Percentiles rank a stretch among this genome's conserved stretches.
phyloP scores from a whole-genome alignment of 768 basidiomycete genomes.

The Tulasnella sp. region DNA sequence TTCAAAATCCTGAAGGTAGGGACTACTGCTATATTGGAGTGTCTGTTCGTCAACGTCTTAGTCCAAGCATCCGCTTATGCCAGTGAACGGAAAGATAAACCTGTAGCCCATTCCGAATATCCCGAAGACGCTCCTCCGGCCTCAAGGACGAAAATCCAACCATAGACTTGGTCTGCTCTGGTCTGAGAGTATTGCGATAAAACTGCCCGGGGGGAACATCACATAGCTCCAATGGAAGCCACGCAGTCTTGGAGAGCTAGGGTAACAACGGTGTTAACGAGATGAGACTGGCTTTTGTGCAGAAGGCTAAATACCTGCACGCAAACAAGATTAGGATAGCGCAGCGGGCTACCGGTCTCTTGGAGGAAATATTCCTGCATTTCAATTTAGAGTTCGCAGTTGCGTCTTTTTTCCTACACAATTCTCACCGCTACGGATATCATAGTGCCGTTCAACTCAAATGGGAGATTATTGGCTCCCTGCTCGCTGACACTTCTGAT shows the following conservation, averaged over 20 bases:
- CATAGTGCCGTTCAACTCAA: background rate
- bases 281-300: too few relatives aligned
- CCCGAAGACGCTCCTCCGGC: conserved; percentile 54
- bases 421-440: background rate
- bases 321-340: too few relatives aligned
- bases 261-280: too few relatives aligned
- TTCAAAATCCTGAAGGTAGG: conserved; percentile 71
- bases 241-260: conserved; percentile 38
- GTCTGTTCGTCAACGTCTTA: conserved; percentile 21
- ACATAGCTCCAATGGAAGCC: conserved; percentile 67
- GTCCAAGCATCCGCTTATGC: too few relatives aligned
- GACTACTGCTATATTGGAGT: conserved; percentile 61
- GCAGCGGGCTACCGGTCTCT: too few relatives aligned
- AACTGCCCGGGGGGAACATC: conserved; percentile 61
- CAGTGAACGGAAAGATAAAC: conserved; percentile 38
- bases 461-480: background rate
- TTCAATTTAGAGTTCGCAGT: too few relatives aligned
- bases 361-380: background rate
- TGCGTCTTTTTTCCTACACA: too few relatives aligned
- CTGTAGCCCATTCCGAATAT: conserved; percentile 53
- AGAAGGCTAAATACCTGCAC: too few relatives aligned
- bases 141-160: conserved; percentile 64
- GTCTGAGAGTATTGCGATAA: conserved; percentile 58
- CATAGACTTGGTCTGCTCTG: conserved; percentile 47
- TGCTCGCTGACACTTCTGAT: background rate